These are phyloP conservation scores for Cerioporus squamosus DNA, from an alignment of 1,284 basidiomycete genomes.

Conservation along the genomic window DNA sequence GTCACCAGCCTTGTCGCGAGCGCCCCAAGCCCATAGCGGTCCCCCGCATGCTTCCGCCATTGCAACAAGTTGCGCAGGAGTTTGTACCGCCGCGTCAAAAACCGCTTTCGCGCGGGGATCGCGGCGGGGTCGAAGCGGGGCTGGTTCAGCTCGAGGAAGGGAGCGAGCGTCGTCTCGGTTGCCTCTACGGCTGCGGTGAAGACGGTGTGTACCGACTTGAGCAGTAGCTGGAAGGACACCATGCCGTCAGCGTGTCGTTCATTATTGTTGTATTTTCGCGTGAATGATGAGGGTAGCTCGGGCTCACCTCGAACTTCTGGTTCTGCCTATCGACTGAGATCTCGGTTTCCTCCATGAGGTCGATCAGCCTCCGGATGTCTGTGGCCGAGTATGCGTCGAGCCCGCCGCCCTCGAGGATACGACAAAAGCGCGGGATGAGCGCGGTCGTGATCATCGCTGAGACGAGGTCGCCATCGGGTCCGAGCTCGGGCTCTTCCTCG, in stretches of 20 bases:
- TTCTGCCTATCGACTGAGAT: conserved; percentile 72
- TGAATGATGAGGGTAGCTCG: background rate
- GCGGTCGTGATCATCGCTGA: conserved; percentile 87
- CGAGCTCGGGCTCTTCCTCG: conserved; percentile 60
- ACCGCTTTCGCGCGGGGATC: conserved; percentile 73
- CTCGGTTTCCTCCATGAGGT: conserved; percentile 84
- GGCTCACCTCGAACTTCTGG: conserved; percentile 72
- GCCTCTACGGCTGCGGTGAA: conserved; percentile 63
- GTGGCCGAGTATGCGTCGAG: conserved; percentile 83
- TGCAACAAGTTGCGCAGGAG: conserved; percentile 72
- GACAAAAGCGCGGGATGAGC: conserved; percentile 77
- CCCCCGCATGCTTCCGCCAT: conserved; percentile 79
- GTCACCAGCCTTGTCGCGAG: conserved; percentile 64
- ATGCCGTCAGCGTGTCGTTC: background rate
- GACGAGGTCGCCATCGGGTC: conserved; percentile 87
- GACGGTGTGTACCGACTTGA: conserved; percentile 62
- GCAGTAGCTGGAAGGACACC: conserved; percentile 53
- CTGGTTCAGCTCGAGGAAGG: conserved; percentile 42
- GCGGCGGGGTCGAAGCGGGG: conserved; percentile 79
- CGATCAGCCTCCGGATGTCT: conserved; percentile 67
- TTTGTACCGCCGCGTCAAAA: conserved; percentile 73
- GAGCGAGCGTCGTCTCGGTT: conserved; percentile 49
- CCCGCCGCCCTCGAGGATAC: conserved; percentile 71
- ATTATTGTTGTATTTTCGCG: too few species aligned
- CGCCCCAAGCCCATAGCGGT: conserved; percentile 60